Conservation (phyloP, 345 rosid species). For the Zanthoxylum bungeanum region DNA sequence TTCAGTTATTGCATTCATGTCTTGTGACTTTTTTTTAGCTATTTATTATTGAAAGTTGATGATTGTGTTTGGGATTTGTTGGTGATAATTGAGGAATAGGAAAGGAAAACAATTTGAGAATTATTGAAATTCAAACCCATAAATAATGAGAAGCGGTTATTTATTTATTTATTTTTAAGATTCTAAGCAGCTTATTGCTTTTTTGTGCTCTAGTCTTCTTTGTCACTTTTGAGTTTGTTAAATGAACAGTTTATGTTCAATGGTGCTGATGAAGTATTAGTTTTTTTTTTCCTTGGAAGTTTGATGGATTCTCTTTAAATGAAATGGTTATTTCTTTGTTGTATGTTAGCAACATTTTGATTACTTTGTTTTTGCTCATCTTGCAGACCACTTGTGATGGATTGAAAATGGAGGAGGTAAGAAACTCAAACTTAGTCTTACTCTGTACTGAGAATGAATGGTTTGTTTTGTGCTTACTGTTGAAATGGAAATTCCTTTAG, state of each 20-base stretch:
- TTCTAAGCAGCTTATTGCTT: neutral
- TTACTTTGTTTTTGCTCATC: slow-evolving; percentile 8
- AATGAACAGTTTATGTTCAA: neutral
- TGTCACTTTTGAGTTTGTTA: neutral
- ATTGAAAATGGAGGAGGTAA: slow-evolving; percentile 74
- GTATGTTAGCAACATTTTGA: neutral
- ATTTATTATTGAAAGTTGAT: neutral
- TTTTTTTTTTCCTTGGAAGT: neutral
- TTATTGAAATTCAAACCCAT: no score
- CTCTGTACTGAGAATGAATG: neutral
- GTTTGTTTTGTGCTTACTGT: neutral
- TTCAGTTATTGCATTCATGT: neutral
- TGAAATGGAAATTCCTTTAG: neutral
- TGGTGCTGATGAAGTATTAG: neutral
- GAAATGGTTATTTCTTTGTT: neutral
- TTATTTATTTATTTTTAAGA: neutral
- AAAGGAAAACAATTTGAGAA: neutral
- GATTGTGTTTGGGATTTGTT: neutral
- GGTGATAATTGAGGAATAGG: neutral
- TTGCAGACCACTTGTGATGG: slow-evolving; percentile 68
- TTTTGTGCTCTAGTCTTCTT: neutral
- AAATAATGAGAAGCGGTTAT: no score
- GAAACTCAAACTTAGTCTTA: neutral
- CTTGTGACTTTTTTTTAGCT: neutral
- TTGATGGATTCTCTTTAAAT: neutral